Evolutionary conservation across 371 early-diverging fungal species (phyloP), one percentile per base, ranked within the genome.

Genomic region (Dinochytrium kinnereticum): DNA sequence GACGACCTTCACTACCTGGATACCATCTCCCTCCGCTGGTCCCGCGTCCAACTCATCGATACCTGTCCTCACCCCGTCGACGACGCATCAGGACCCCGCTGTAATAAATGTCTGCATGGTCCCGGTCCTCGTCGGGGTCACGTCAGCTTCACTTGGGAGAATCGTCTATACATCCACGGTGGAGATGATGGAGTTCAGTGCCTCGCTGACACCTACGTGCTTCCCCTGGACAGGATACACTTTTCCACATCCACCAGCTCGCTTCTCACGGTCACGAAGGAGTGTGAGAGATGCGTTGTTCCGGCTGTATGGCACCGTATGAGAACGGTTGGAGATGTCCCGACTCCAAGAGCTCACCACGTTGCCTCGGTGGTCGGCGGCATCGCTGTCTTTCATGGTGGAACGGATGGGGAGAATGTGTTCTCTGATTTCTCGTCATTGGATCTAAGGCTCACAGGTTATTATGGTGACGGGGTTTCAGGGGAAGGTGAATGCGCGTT

Each of bases 1-100:
- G 55, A 53, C 26, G 55, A 53, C 55, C 55, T 53, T 26, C 26
- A 21, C 55, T 53, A 13, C 26, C 55, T 53, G n/a, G 55, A 53
- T 26, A 53, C 55, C 24, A 13, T 53, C 24, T 5, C 55, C 55
- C 24, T 53, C 5, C 55, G 55, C 5, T 53, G 55, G 55, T 5
- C 10, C 26, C 7, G 55, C 5, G 26, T 53, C 55, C 24, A 7
- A 5, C 7, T 5, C 7, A 26, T 5, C 24, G 24, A 15, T 26
- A 5, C 26, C 55, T 44, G 49, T 21, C 10, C 10, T 21, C 49
- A 10, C 49, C 49, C 13, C 10, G 10, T 21, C 10, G 21, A 10
- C 49, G 13, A 13, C 49, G 13, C 49, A 21, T 13, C 49, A 10
- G 49, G 21, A 44, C 10, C 49, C 21, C 49, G 13, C 10, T 44